These are phyloP conservation scores for Deuterostichococcus epilithicus DNA, from an alignment of 139 green algal species.

Conservation along the genomic window DNA sequence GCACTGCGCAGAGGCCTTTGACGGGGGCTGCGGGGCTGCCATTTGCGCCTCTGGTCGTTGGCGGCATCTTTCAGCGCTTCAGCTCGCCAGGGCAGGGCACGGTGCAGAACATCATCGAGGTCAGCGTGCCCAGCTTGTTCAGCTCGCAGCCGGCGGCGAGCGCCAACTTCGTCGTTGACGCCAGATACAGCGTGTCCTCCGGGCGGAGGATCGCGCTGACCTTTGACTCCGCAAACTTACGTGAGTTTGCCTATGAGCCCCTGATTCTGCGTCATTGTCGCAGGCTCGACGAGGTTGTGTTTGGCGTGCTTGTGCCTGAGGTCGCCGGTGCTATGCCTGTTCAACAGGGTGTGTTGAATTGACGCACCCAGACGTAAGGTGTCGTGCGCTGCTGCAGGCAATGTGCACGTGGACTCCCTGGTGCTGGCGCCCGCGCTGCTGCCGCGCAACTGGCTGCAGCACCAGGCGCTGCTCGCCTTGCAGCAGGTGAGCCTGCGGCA, in stretches of 20 bases:
- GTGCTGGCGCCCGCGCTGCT: conserved; percentile 36
- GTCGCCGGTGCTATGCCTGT: too few relatives aligned
- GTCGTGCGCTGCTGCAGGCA: not conserved
- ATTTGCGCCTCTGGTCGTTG: conserved; percentile 17
- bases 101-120: conserved; percentile 54
- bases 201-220: conserved; percentile 31
- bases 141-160: not conserved
- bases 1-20: conserved; percentile 11
- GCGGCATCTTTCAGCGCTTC: conserved; percentile 41
- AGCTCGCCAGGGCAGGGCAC: conserved; percentile 12
- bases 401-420: not conserved
- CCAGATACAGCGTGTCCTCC: conserved; percentile 30
- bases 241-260: conserved; percentile 10
- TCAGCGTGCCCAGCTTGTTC: conserved; percentile 18
- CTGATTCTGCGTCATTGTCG: too few relatives aligned
- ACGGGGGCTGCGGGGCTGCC: not conserved
- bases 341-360: too few relatives aligned
- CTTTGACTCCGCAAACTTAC: conserved; percentile 23
- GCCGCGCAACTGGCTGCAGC: conserved; percentile 34
- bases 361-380: too few relatives aligned
- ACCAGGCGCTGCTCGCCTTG: conserved; percentile 31
- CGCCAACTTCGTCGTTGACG: conserved; percentile 30
- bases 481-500: conserved; percentile 20
- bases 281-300: too few relatives aligned
- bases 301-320: too few relatives aligned